Evolutionary conservation across 768 basidiomycete species (phyloP), one percentile per base, ranked within the genome.

Genomic region (Boletus speciosus): DNA sequence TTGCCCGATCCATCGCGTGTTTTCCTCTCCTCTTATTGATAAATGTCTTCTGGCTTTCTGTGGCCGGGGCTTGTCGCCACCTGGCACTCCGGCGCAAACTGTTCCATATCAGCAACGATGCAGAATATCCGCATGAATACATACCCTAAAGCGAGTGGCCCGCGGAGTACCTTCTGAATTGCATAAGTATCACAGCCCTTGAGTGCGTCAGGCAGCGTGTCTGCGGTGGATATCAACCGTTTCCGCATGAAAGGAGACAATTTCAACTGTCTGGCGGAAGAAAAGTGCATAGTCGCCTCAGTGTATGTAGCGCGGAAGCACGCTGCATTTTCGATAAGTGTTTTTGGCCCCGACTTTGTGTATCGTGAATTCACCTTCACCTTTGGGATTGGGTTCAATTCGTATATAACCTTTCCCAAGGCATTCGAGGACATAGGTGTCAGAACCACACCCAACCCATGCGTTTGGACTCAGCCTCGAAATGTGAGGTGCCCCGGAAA

Each of bases 391-490:
- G 4, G 75, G 78, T 53, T 84, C 81, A 14, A 93, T 74, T 39
- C 84, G 82, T 47, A 93, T 73, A 61, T 79, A 77, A 2, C 91
- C 90, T 56, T 78, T 80, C 12, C 81, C 82, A n/a, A 90, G 68
- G 57, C 85, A 84, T 63, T 91, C 88, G 2, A 95, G 74, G 8
- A 95, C 80, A 67, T 86, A 89, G 15, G 82, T 68, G 35, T 83
- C 78, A 4, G 76, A 74, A 7, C 92, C 90, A 61, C 89, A 91
- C 3, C 82, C 82, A 8, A 96, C 86, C 93, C 93, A 93, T 6
- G 88, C 81, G 59, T 81, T 76, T 19, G 62, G 70, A 58, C 84
- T 92, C 38, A 88, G 54, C 23, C 67, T 68, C 19, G 70, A 57
- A 16, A 89, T 73, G 59, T 85, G 80, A 12, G 85, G 80, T 27